Base-by-base conservation (phyloP, 345 rosid species). In the Populus alba region DNA sequence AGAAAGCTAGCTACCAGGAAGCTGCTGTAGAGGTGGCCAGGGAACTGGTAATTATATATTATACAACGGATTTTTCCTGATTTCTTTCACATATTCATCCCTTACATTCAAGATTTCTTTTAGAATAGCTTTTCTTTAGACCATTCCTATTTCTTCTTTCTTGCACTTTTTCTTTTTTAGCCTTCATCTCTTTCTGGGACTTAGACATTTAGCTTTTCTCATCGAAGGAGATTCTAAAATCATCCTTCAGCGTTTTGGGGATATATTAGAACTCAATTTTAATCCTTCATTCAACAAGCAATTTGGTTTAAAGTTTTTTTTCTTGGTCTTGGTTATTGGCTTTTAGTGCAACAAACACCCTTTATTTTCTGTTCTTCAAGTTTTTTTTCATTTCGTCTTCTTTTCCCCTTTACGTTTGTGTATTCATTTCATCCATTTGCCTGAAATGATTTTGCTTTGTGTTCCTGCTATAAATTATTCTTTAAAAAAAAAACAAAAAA, bases 1-100 rank as follows among this genome's bases (percentile, higher is more conserved):
- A 91, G 81, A 94, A 90, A 81, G 29, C 89, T 71, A 88, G 90
- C 81, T 94, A 94, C 78, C 97, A 89, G 75, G 94, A 91, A 82
- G 96, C 98, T 29, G 97, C 98, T 2, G 83, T 92, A 80, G 89
- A 91, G 77, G 82, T 92, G 77, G 98, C 93, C 77, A 89, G 87
- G 71, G 92, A 94, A 78, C 83, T 94, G 96, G 97, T 94, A 90
- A 71, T 29, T 2, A 65, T 2, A 33, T 5, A 17, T 41, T 17
- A 49, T 18, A 15, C 12, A 39, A 38, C 22, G 10, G 45, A 29
- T 47, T 41, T 76, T 57, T 47, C 49, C 74, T 37, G 67, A 53
- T 67, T 20, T 23, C 11, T 22, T 65, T 47, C 53, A 25, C n/a
- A 23, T 0, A 22, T 22, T 59, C 25, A 41, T n/a, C 29, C 13